These are phyloP conservation scores for Colletotrichum orchidophilum DNA, from an alignment of 2,329 filamentous ascomycete genomes.

Conservation along the genomic window DNA sequence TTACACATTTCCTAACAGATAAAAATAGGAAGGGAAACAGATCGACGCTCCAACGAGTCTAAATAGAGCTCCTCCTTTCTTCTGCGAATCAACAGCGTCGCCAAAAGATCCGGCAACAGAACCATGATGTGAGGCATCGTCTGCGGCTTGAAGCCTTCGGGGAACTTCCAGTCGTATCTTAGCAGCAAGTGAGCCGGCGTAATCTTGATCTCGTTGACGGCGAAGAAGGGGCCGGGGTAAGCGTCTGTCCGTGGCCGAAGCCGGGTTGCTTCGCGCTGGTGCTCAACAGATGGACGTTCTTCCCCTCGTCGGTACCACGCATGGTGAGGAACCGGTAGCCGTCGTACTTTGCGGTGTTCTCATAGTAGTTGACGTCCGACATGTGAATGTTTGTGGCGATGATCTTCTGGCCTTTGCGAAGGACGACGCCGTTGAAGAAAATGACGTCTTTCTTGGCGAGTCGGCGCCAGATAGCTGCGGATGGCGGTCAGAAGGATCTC, in stretches of 20 bases:
- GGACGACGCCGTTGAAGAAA: conserved; percentile 34
- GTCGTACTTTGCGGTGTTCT: conserved; percentile 35
- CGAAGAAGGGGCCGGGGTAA: conserved; percentile 51
- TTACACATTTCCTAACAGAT: too few relatives aligned
- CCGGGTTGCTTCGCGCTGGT: conserved; percentile 41
- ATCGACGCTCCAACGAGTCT: neutral
- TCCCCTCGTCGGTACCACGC: conserved; percentile 36
- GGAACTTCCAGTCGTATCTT: conserved; percentile 42
- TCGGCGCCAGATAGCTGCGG: conserved; percentile 26
- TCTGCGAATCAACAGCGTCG: conserved; percentile 5
- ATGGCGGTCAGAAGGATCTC: too few relatives aligned
- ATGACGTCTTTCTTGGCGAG: conserved; percentile 27
- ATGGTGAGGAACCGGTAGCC: conserved; percentile 35
- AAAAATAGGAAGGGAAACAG: neutral
- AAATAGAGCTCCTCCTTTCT: conserved; percentile 21
- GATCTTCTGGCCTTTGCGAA: conserved; percentile 36
- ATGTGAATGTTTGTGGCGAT: conserved; percentile 34
- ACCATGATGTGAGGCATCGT: conserved; percentile 2
- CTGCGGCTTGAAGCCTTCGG: neutral
- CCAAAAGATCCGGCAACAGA: conserved; percentile 5
- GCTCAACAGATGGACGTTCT: conserved; percentile 44
- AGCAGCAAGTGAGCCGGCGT: conserved; percentile 42
- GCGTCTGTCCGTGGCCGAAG: conserved; percentile 49
- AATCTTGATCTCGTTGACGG: conserved; percentile 48
- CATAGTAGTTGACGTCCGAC: conserved; percentile 34